Evolutionary conservation across 441 rosid genomes (phyloP).

Genomic region (Macaranga tanarius): DNA sequence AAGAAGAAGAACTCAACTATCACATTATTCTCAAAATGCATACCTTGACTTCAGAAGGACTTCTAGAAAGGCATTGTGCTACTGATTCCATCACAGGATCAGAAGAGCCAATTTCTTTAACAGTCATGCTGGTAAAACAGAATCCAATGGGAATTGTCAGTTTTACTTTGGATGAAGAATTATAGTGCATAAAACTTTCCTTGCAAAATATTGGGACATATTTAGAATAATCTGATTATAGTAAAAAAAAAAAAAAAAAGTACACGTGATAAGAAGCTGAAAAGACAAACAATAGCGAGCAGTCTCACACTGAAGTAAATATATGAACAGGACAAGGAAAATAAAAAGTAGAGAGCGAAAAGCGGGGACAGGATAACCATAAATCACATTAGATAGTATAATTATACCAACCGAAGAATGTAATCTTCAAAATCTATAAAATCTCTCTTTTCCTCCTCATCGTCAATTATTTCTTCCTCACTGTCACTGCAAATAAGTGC

Average conservation of each 20-base stretch:
- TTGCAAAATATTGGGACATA: neutral
- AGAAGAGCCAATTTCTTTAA: constrained; percentile 65
- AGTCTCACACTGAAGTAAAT: neutral
- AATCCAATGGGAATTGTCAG: constrained; percentile 23
- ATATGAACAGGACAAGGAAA: neutral
- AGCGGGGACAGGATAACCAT: neutral
- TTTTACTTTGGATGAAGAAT: neutral
- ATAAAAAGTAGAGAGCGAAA: neutral
- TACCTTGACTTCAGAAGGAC: constrained; percentile 81
- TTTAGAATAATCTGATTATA: neutral
- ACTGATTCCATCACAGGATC: constrained; percentile 67
- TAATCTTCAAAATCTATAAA: constrained; percentile 79
- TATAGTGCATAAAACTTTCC: neutral
- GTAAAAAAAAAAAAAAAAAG: neutral
- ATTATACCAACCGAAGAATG: constrained; percentile 78
- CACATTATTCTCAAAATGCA: constrained; percentile 19
- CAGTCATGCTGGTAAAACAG: constrained; percentile 64
- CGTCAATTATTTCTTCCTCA: constrained; percentile 86
- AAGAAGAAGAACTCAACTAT: neutral
- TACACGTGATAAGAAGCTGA: neutral
- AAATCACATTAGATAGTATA: constrained; percentile 22
- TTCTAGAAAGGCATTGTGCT: constrained; percentile 68
- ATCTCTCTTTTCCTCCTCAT: constrained; percentile 76
- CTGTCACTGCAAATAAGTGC: constrained; percentile 99
- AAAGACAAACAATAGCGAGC: neutral